Base-by-base conservation (phyloP, 2,329 filamentous ascomycete species). In the Phaeophleospora eucalypticola region DNA sequence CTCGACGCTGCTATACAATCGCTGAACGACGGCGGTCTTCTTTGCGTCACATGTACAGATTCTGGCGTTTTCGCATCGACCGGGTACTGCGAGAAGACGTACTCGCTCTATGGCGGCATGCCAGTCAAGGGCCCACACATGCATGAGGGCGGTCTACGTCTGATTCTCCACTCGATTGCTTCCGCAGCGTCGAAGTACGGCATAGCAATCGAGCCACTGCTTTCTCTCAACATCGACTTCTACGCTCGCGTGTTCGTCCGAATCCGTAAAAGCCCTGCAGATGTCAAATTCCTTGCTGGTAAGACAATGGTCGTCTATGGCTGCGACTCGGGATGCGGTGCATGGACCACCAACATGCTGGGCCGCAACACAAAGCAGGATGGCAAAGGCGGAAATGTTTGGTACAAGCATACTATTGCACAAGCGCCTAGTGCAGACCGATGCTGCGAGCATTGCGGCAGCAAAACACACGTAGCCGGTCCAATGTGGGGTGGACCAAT, bases 41-140 rank as follows among this genome's bases (percentile, higher is more conserved):
- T 98, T 3, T 96, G 90, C 65, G 86, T 98, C 4, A 98, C 93
- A 1, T 98, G 93, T 69, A 98, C 93, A 0, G 93, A 98, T 67
- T 90, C 91, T 8, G 89, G 87, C 8, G 88, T 98, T 2, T 98
- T 90, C 79, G 91, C 91, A 1, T 95, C 91, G 0, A 87, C 88
- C 58, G 89, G 90, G 46, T 98, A 97, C 63, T 83, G 87, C 2
- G 93, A 98, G 67, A 98, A 98, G 73, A 82, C 89, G 2, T 98
- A 84, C 66, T 84, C 91, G 1, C 75, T 95, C n/a, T 98, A 98
- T 62, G 93, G 93, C 3, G 93, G 93, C 27, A 73, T 90, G 14
- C 89, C 93, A 0, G 71, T 91, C 50, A 95, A 95, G 69, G 90
- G 89, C 0, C 75, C 80, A 41, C 84, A 89, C 62, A 91, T 86